Conservation (phyloP, 257 asterid genomes). For the Scutellaria baicalensis region DNA sequence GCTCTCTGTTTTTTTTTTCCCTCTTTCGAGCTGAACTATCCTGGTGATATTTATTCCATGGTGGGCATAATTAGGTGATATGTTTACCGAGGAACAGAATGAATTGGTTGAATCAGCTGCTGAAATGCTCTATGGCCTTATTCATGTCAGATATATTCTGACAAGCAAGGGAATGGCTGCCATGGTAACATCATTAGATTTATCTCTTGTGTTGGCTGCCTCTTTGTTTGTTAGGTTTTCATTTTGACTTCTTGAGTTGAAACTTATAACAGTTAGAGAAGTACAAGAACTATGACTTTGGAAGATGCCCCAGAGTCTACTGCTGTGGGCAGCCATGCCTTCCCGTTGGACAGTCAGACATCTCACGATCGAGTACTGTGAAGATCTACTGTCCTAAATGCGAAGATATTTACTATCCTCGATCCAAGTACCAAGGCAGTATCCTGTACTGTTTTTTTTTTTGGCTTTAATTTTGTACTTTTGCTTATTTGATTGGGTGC, state of each 20-base stretch:
- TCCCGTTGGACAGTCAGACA: conserved; percentile 96
- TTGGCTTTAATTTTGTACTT: conserved; percentile 6
- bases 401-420: conserved; percentile 90
- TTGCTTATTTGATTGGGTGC: conserved; percentile 3
- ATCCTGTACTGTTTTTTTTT: conserved; percentile 41
- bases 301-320: conserved; percentile 95
- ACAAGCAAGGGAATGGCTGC: conserved; percentile 98
- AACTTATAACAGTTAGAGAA: conserved; percentile 64
- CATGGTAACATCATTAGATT: conserved; percentile 52
- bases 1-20: background rate
- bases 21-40: background rate
- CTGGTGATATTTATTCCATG: conserved; percentile 15
- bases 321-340: conserved; percentile 98
- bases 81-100: conserved; percentile 91
- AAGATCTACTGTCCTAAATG: conserved; percentile 95
- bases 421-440: conserved; percentile 99
- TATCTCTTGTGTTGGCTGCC: background rate
- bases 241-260: conserved; percentile 10
- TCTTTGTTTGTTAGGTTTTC: background rate
- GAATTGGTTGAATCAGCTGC: conserved; percentile 97
- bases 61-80: conserved; percentile 54
- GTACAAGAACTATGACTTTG: conserved; percentile 90
- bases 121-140: conserved; percentile 92
- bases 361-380: conserved; percentile 85
- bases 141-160: conserved; percentile 87